Evolutionary conservation across 345 rosid genomes (phyloP), one percentile per base, ranked within the genome.

Genomic region (Eucalyptus dawsonii): DNA sequence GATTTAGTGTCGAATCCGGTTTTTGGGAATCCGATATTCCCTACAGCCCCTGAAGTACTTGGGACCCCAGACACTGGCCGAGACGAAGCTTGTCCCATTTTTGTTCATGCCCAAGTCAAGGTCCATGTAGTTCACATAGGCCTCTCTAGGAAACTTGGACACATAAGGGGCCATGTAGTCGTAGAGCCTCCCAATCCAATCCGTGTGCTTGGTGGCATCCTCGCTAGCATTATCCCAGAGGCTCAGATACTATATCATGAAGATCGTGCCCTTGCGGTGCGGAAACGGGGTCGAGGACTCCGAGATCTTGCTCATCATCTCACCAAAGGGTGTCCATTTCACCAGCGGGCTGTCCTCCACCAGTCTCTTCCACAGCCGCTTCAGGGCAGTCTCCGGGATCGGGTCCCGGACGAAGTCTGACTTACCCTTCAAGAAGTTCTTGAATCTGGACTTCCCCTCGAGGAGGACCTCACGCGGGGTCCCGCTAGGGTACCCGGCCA

Each of bases 301-400:
- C 5, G 91, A 81, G 47, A 94, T 92, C 67, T 65, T 88, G 47
- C 90, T 87, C 92, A 90, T 90, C 85, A 89, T 93, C 62, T 98
- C 99, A 4, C 99, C 98, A 21, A 93, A 97, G 1, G 99, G 98
- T 27, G 88, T 95, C 97, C 95, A 95, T 76, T 94, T 93, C 94
- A 93, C 92, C 67, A 94, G 42, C 2, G 97, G 95, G 10, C n/a
- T 51, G 3, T 94, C 97, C 86, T 93, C 69, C 5, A 94, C 8
- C 9, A 94, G 9, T 58, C 91, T 93, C 87, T 91, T 80, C 93
- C 96, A 96, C 3, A 95, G 87, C 60, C 95, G 93, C 54, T 93
- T 88, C 3, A 96, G 91, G 21, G 87, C 96, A 1, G 86, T 56
- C 49, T 89, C 91, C 0, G 96, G 90, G 24, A 96, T 92, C 0